Evolutionary conservation across 2,329 filamentous ascomycete genomes (phyloP).

Genomic region (Phialocephala sp.): DNA sequence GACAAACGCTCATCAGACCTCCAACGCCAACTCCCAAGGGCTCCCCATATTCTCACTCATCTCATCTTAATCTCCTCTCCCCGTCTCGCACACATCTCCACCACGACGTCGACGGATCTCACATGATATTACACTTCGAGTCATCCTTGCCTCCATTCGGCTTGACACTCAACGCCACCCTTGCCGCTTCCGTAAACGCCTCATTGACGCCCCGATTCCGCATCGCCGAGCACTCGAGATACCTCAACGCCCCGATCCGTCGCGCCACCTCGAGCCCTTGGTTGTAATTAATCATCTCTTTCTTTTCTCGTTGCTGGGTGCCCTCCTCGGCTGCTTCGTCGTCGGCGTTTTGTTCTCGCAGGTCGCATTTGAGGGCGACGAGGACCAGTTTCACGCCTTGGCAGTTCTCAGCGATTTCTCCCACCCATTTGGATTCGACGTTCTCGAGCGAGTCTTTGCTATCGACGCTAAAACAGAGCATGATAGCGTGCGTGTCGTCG

Average conservation of each 20-base stretch:
- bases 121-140: constrained; percentile 67
- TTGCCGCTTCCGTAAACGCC: constrained; percentile 95
- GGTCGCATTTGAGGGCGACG: constrained; percentile 94
- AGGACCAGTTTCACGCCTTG: constrained; percentile 93
- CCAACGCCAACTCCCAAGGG: constrained; percentile 28
- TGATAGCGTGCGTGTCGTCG: constrained; percentile 95
- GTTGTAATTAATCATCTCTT: constrained; percentile 85
- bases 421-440: constrained; percentile 98
- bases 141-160: constrained; percentile 63
- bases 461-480: constrained; percentile 98
- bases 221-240: constrained; percentile 98
- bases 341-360: constrained; percentile 75
- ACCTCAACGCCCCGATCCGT: constrained; percentile 89
- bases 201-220: constrained; percentile 98
- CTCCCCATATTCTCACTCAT: not conserved
- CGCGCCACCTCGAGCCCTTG: constrained; percentile 90
- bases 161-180: constrained; percentile 82
- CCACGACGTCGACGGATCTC: constrained; percentile 24
- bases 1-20: constrained; percentile 20
- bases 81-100: not conserved
- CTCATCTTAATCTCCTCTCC: too few species aligned
- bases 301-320: constrained; percentile 61
- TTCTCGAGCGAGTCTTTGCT: constrained; percentile 97
- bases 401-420: constrained; percentile 97
- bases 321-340: constrained; percentile 61